phyloP scores from a whole-genome alignment of 768 basidiomycete species.

The Lentinula boryana region DNA sequence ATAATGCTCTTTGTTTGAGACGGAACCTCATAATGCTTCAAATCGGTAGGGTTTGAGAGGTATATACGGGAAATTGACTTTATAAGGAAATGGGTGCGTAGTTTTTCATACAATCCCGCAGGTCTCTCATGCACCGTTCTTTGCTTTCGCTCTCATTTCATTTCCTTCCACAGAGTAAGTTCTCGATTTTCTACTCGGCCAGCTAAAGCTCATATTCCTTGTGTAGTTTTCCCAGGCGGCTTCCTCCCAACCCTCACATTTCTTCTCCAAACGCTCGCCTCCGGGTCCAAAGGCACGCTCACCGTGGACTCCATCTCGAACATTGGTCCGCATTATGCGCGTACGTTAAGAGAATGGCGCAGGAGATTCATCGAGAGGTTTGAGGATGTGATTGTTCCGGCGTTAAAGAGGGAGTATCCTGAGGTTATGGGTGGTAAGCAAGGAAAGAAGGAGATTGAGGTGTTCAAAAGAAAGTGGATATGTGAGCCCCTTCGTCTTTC shows the following conservation, averaged over 20 bases:
- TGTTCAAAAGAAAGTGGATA: conserved; percentile 72
- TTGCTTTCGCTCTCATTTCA: not conserved
- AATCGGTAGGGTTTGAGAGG: conserved; percentile 39
- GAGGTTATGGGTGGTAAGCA: conserved; percentile 37
- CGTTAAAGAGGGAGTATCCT: conserved; percentile 55
- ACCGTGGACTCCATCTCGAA: conserved; percentile 48
- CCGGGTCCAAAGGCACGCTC: conserved; percentile 35
- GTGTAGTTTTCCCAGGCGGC: conserved; percentile 48
- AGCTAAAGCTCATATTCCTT: not conserved
- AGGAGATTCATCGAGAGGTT: conserved; percentile 54
- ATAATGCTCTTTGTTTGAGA: not conserved
- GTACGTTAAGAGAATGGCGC: conserved; percentile 73
- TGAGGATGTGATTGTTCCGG: conserved; percentile 50
- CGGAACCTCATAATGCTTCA: not conserved
- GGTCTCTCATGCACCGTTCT: not conserved
- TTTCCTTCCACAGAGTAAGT: conserved; percentile 1
- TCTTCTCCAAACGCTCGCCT: conserved; percentile 31
- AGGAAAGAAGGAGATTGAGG: conserved; percentile 53
- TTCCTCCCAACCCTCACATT: conserved; percentile 46
- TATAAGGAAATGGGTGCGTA: conserved; percentile 68
- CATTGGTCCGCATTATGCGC: conserved; percentile 58
- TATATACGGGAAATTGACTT: conserved; percentile 63
- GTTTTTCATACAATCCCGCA: not conserved
- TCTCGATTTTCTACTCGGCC: not conserved
- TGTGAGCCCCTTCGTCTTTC: conserved; percentile 33